Evolutionary conservation across 2,329 filamentous ascomycete species (phyloP), one percentile per base, ranked within the genome.

Genomic region (Pyrenochaeta sp.): DNA sequence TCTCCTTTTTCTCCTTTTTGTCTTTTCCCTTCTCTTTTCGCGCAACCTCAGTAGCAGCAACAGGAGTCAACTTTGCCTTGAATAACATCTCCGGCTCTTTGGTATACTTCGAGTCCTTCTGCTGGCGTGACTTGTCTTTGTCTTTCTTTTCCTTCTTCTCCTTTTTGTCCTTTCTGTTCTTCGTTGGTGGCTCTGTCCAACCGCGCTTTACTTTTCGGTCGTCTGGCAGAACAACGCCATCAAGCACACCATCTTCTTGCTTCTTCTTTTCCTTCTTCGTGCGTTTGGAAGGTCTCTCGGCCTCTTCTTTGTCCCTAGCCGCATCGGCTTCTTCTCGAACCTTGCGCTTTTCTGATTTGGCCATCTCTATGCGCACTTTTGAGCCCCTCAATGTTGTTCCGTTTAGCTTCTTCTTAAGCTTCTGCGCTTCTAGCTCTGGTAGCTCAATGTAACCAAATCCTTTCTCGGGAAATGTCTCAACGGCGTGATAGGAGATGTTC

Each of bases 371-470:
- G 54, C 87, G 87, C 66, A 98, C 86, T 77, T 97, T 98, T 55
- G 83, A 82, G 7, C 95, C 95, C 72, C 90, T 95, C 51, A 99
- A 78, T 20, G 91, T 89, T 1, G 89, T 85, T 29, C 94, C 94
- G 80, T 97, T 90, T 44, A 98, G 83, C 79, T 95, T 98, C 78
- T 90, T 94, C 79, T 88, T 92, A 48, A 98, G 78, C 75, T 92
- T 96, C n/a, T 94, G 90, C 9, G 94, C 95, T 61, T 96, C 92
- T 76, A 86, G 85, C 2, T 74, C 78, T 0, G 93, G 93, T 32
- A 99, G 78, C 41, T 96, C 92, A 54, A 98, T 82, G 78, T 90
- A 99, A 50, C 94, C 95, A 86, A 92, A 99, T 47, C 86, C 88
- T 72, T 87, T 90, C 62, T 99, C 95, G 12, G 94, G 94, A 60